These are phyloP conservation scores for Aspergillus nomiae DNA, from an alignment of 2,329 filamentous ascomycete species.

Conservation along the genomic window DNA sequence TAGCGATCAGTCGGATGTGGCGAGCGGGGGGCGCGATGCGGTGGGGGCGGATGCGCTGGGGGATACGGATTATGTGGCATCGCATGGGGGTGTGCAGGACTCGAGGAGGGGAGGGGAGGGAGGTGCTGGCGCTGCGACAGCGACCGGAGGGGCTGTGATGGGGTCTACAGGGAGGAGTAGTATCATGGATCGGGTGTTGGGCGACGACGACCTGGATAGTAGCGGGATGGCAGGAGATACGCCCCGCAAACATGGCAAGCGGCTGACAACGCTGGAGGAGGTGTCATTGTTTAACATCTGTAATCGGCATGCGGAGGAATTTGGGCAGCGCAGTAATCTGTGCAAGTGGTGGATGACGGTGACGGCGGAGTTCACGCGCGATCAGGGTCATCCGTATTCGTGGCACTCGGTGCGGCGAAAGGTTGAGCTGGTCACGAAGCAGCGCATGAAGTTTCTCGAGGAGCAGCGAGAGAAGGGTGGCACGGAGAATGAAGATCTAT, in stretches of 20 bases:
- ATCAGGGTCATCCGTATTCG: conserved; percentile 43
- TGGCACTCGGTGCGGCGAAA: conserved; percentile 48
- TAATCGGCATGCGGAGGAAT: conserved; percentile 38
- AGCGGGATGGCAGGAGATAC: conserved; percentile 15
- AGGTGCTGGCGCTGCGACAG: conserved; percentile 2
- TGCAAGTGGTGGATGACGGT: conserved; percentile 47
- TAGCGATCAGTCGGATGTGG: conserved; percentile 17
- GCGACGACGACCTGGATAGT: neutral
- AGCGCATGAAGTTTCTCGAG: conserved; percentile 42
- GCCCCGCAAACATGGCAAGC: conserved; percentile 38
- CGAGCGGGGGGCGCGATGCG: conserved; percentile 12
- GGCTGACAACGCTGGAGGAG: conserved; percentile 44
- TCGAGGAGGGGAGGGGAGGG: neutral
- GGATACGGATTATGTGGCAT: conserved; percentile 22
- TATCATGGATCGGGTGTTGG: neutral
- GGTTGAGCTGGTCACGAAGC: conserved; percentile 44
- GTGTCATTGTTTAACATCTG: conserved; percentile 44
- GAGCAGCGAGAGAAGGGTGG: conserved; percentile 34
- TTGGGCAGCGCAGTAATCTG: conserved; percentile 43
- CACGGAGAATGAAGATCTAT: conserved; percentile 30
- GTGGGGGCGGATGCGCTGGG: conserved; percentile 10
- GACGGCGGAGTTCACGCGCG: conserved; percentile 39
- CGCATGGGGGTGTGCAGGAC: conserved; percentile 8
- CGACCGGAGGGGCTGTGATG: conserved; percentile 12
- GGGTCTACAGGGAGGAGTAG: conserved; percentile 8